A percentile compares a stretch with the other conserved stretches of the same genome.
These are phyloP conservation scores for Fusarium dlaminii DNA, from an alignment of 2,329 filamentous ascomycete species.

Conservation along the genomic window DNA sequence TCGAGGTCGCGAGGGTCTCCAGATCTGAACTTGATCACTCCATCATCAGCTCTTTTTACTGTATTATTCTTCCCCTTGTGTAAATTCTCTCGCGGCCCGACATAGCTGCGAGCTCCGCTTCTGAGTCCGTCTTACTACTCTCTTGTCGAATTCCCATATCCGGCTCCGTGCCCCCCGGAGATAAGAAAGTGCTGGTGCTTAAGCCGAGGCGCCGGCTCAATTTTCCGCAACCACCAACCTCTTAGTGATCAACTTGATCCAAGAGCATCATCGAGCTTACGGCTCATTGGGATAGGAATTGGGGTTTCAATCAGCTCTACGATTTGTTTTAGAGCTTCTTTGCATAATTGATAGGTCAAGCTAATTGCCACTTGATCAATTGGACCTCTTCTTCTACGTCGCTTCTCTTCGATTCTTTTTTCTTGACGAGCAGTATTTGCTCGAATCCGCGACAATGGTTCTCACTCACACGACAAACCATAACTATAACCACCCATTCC, in stretches of 20 bases:
- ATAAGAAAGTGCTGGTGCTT: constrained; percentile 34
- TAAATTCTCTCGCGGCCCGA: constrained; percentile 41
- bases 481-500: constrained; percentile 82
- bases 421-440: constrained; percentile 23
- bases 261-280: constrained; percentile 23
- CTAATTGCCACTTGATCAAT: constrained; percentile 15
- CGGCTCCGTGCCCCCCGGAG: constrained; percentile 28
- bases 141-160: constrained; percentile 15
- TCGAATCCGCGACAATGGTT: constrained; percentile 59
- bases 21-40: constrained; percentile 12
- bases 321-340: background rate
- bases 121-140: constrained; percentile 1
- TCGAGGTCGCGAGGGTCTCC: constrained; percentile 42
- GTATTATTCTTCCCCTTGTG: background rate
- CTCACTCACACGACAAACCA: constrained; percentile 74
- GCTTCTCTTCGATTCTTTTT: constrained; percentile 8
- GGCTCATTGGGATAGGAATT: constrained; percentile 26
- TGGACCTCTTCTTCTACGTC: constrained; percentile 14
- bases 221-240: constrained; percentile 40
- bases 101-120: constrained; percentile 38
- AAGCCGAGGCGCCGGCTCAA: constrained; percentile 39
- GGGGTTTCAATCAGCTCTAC: background rate
- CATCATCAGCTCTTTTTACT: constrained; percentile 13
- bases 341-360: background rate
- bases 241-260: constrained; percentile 21